Conservation (phyloP, 2,329 filamentous ascomycete species). For the Alternaria brassicae region DNA sequence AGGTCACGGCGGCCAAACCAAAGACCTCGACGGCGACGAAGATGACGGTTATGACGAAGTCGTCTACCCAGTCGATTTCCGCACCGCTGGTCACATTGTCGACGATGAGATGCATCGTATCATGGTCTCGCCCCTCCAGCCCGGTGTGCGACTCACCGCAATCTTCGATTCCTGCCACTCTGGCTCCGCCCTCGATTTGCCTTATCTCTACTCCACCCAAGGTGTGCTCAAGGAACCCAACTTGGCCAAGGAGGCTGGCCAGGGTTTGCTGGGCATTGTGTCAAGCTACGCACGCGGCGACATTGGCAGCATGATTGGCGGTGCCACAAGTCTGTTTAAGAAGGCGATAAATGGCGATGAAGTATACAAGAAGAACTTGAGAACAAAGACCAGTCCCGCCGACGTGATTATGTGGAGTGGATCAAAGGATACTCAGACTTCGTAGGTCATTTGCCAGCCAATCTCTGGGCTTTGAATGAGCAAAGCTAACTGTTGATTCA, state of each 20-base stretch:
- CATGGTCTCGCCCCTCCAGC: constrained; percentile 77
- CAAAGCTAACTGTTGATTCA: not conserved
- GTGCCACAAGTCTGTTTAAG: constrained; percentile 86
- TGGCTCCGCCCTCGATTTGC: constrained; percentile 77
- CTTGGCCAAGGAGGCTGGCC: constrained; percentile 78
- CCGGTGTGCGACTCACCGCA: constrained; percentile 83
- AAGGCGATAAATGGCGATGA: constrained; percentile 81
- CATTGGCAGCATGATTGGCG: constrained; percentile 78
- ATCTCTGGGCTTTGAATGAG: too few relatives aligned
- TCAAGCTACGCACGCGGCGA: constrained; percentile 84
- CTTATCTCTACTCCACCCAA: constrained; percentile 82
- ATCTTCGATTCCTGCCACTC: constrained; percentile 86
- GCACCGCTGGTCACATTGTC: constrained; percentile 79
- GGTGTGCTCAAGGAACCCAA: constrained; percentile 83
- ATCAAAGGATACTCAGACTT: constrained; percentile 94
- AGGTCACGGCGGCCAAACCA: constrained; percentile 83
- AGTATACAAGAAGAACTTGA: constrained; percentile 78
- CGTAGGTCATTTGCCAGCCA: constrained; percentile 62
- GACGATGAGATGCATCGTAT: constrained; percentile 84
- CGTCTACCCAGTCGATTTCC: constrained; percentile 83
- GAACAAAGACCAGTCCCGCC: constrained; percentile 90
- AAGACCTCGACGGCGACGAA: constrained; percentile 80
- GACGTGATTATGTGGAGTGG: constrained; percentile 99
- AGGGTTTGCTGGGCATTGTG: constrained; percentile 74
- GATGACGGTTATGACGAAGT: constrained; percentile 84